These are phyloP conservation scores for Gnetum montanum DNA, from an alignment of 75 land plant species.

Conservation along the genomic window DNA sequence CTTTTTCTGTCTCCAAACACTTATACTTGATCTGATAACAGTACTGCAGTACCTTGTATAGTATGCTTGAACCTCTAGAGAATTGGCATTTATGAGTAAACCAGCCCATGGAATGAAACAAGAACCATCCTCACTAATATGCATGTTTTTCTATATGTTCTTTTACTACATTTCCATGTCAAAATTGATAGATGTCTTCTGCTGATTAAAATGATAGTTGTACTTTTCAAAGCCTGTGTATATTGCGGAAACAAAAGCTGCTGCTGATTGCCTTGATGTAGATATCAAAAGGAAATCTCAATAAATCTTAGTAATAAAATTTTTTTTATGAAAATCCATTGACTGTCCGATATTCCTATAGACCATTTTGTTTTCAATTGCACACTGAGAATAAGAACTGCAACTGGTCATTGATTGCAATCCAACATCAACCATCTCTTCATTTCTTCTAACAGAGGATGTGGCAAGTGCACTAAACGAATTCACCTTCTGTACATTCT, in stretches of 20 bases:
- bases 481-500: background rate
- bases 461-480: background rate
- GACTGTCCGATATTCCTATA: too few relatives aligned
- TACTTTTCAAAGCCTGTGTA: conserved; percentile 65
- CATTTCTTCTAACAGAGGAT: background rate
- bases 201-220: conserved; percentile 65
- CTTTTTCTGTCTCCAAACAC: conserved; percentile 41
- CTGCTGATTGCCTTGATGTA: conserved; percentile 51
- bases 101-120: conserved; percentile 90
- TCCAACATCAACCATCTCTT: background rate
- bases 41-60: conserved; percentile 77
- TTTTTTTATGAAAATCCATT: background rate
- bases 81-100: conserved; percentile 65
- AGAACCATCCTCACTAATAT: conserved; percentile 56
- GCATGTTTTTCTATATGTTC: conserved; percentile 21
- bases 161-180: too few relatives aligned
- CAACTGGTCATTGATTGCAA: background rate
- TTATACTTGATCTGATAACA: conserved; percentile 62
- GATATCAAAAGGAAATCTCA: conserved; percentile 87
- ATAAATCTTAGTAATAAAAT: conserved; percentile 53
- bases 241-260: conserved; percentile 44
- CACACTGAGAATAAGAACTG: too few relatives aligned
- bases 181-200: conserved; percentile 68
- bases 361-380: too few relatives aligned
- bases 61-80: conserved; percentile 89